phyloP scores from a whole-genome alignment of 2,329 filamentous ascomycete species.

The Cryphonectria parasitica region DNA sequence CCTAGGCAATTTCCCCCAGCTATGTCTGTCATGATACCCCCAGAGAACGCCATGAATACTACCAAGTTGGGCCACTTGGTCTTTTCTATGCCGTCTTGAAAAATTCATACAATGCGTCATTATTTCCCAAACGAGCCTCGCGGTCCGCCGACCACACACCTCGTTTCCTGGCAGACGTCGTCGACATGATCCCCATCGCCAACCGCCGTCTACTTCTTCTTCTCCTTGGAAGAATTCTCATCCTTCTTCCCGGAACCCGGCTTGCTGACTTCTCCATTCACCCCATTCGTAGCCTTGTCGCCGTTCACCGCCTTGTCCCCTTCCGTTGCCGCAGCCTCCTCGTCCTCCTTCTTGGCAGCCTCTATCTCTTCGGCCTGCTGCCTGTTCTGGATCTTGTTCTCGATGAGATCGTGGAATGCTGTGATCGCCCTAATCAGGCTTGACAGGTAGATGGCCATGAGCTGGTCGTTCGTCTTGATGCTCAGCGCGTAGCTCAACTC shows the following conservation, averaged over 20 bases:
- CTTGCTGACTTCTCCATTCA: constrained; percentile 53
- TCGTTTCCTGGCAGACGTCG: not conserved
- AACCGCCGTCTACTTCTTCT: constrained; percentile 23
- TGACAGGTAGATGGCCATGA: constrained; percentile 97
- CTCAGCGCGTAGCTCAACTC: constrained; percentile 97
- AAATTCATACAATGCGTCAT: constrained; percentile 33
- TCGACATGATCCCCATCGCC: constrained; percentile 2
- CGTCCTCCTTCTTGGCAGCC: constrained; percentile 73
- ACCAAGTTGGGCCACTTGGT: constrained; percentile 30
- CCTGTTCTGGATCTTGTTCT: constrained; percentile 99
- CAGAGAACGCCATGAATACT: constrained; percentile 31
- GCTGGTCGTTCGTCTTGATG: constrained; percentile 98
- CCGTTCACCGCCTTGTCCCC: constrained; percentile 59
- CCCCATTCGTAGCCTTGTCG: constrained; percentile 44
- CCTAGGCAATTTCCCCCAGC: constrained; percentile 13
- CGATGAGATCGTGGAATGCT: constrained; percentile 97
- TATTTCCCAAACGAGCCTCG: constrained; percentile 9
- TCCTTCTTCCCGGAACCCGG: constrained; percentile 47
- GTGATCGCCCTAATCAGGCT: constrained; percentile 97
- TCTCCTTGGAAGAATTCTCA: constrained; percentile 38
- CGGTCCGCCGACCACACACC: constrained; percentile 1
- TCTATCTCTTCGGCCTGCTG: constrained; percentile 97
- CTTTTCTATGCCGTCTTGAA: constrained; percentile 32
- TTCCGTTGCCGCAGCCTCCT: constrained; percentile 64
- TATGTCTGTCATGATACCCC: constrained; percentile 28